Percentiles rank a stretch among this genome's conserved stretches.
These are phyloP conservation scores for Solanum bulbocastanum DNA, from an alignment of 257 asterid genomes.

Conservation along the genomic window DNA sequence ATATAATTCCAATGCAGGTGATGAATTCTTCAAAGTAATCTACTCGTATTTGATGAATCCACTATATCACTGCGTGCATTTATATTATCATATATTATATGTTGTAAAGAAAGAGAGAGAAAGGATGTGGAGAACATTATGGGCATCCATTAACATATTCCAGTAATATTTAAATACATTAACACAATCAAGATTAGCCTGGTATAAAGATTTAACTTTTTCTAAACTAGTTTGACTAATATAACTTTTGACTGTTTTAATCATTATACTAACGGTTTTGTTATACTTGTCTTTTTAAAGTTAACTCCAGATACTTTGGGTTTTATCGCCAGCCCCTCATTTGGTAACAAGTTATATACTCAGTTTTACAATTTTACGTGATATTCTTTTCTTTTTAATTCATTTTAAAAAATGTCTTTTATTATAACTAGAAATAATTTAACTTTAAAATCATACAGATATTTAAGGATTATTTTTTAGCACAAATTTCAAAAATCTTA, in stretches of 20 bases:
- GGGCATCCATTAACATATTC: not conserved
- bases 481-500: not conserved
- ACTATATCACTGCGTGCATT: not conserved
- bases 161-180: not conserved
- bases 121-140: constrained; percentile 18
- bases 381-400: no score
- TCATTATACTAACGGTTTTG: not conserved
- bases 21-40: not conserved
- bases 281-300: not conserved
- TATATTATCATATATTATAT: not conserved
- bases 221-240: constrained; percentile 10
- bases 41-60: not conserved
- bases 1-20: constrained; percentile 6
- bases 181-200: constrained; percentile 1
- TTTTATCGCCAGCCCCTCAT: constrained; percentile 13
- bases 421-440: no score
- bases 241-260: constrained; percentile 1
- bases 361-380: not conserved
- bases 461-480: no score
- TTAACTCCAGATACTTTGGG: not conserved
- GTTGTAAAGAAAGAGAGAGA: not conserved
- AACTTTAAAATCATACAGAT: no score
- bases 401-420: no score
- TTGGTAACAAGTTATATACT: not conserved
- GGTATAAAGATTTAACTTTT: not conserved